These are phyloP conservation scores for Picochlorum sp. DNA, from an alignment of 139 green algal genomes.

Conservation along the genomic window DNA sequence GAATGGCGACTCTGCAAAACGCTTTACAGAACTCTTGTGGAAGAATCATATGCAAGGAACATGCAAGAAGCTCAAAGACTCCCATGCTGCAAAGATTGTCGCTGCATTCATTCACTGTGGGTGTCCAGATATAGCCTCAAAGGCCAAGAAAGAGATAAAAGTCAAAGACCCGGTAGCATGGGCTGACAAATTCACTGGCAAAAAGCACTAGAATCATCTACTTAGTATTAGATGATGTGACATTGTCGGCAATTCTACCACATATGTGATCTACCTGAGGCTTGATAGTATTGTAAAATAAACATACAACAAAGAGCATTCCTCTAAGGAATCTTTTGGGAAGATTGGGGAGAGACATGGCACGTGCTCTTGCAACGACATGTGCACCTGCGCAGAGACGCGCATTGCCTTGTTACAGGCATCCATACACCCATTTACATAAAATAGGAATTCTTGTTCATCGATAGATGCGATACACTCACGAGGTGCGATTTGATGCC, in stretches of 20 bases:
- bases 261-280: no score
- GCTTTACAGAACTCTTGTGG: slow-evolving; percentile 40
- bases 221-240: neutral
- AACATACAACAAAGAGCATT: no score
- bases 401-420: no score
- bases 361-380: no score
- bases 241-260: neutral
- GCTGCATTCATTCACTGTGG: slow-evolving; percentile 46
- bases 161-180: slow-evolving; percentile 23
- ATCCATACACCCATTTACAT: no score
- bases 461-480: no score
- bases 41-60: slow-evolving; percentile 23
- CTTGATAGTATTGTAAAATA: no score
- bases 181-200: slow-evolving; percentile 11
- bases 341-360: no score
- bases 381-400: no score
- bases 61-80: slow-evolving; percentile 38
- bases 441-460: no score
- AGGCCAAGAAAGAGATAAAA: slow-evolving; percentile 34
- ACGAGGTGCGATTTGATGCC: no score
- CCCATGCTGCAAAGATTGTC: slow-evolving; percentile 64
- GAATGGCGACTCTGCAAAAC: slow-evolving; percentile 1
- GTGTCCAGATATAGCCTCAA: slow-evolving; percentile 13
- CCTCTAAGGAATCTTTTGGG: no score
- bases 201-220: neutral